Evolutionary conservation across 208 protist species (phyloP), one percentile per base, ranked within the genome.

Genomic region (Trypanosoma avium): DNA sequence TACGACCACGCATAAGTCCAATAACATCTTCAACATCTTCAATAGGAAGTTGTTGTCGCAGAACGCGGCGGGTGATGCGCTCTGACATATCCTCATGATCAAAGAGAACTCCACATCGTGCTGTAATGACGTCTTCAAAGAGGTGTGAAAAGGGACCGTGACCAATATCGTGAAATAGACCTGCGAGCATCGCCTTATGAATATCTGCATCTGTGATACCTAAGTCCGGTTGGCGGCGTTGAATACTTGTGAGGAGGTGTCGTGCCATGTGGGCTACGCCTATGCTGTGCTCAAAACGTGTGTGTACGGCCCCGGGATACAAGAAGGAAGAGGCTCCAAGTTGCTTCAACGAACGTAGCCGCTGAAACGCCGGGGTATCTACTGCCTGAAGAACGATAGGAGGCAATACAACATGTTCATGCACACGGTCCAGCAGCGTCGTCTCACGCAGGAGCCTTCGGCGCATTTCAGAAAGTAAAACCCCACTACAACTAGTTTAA

Each of bases 131-230:
- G 24, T 94, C 86, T 54, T 99, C 97, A 71, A 99, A 99, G 3
- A 97, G 71, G 74, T 99, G 98, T 7, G 82, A 95, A 73, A 98
- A 99, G 7, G 97, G 97, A 0, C 98, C 98, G 70, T 99, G 97
- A 8, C 97, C 97, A 29, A 98, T 59, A 68, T 98, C 97, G 69
- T 99, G 97, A 42, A 94, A 93, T 0, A 99, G 81, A n/a, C 93
- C 97, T 0, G 97, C 97, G 10, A 99, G 66, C 78, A 88, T 95
- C n/a, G 90, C 92, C 36, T 89, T 58, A 24, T 85, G 43, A 5
- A 94, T 71, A 56, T 98, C 96, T 19, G 82, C 67, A 22, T 89
- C 80, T 40, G 64, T 85, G 33, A 98, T 82, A 4, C 90, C 84
- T 2, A 99, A 69, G 29, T 98, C 90, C 0, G 94, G 95, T 79